Evolutionary conservation across 345 rosid species (phyloP).

Genomic region (Mangifera indica): DNA sequence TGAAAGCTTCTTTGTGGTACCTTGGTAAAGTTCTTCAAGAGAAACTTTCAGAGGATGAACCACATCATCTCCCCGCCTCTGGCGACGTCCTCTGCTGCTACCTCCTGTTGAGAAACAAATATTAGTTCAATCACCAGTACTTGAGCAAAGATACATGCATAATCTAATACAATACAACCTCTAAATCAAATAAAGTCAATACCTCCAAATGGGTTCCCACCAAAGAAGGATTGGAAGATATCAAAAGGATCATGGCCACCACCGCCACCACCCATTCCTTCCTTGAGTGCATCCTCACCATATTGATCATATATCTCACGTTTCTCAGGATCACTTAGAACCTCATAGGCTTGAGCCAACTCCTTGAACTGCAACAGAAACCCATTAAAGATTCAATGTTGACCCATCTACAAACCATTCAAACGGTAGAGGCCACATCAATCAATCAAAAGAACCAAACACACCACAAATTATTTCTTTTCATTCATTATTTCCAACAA

Average conservation of each 20-base stretch:
- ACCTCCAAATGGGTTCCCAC: slow-evolving; percentile 76
- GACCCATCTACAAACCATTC: neutral
- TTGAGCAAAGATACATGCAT: neutral
- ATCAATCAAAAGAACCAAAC: neutral
- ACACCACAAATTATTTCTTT: too few species aligned
- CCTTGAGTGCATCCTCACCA: slow-evolving; percentile 95
- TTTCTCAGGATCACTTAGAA: slow-evolving; percentile 83
- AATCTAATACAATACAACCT: neutral
- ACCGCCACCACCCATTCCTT: slow-evolving; percentile 77
- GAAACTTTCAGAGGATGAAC: slow-evolving; percentile 80
- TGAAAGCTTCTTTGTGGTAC: slow-evolving; percentile 78
- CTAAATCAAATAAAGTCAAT: neutral
- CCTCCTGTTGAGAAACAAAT: slow-evolving; percentile 47
- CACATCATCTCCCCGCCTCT: slow-evolving; percentile 89
- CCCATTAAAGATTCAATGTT: neutral
- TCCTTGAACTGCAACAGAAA: slow-evolving; percentile 71
- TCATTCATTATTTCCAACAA: too few species aligned
- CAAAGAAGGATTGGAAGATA: slow-evolving; percentile 82
- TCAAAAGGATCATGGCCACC: slow-evolving; percentile 84
- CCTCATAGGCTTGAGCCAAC: slow-evolving; percentile 89
- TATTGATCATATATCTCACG: slow-evolving; percentile 84
- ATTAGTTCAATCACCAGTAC: too few species aligned
- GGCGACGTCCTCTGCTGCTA: slow-evolving; percentile 72
- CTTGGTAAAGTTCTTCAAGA: slow-evolving; percentile 73
- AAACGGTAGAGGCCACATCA: too few species aligned